Evolutionary conservation across 2,329 filamentous ascomycete species (phyloP), one percentile per base, ranked within the genome.

Genomic region (Claviceps sp.): DNA sequence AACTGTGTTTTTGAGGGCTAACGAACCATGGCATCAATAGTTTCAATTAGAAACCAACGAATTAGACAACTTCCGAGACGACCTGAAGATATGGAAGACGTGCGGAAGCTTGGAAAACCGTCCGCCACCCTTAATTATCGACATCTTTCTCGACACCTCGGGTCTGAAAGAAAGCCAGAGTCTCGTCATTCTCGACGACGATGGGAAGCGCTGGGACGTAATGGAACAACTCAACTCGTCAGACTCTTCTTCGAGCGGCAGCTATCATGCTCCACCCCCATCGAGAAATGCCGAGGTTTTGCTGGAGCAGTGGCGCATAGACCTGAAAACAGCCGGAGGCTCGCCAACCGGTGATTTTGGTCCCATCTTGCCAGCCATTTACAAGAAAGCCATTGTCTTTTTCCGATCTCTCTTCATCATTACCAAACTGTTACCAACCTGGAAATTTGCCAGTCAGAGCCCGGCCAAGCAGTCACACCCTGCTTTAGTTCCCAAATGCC

Each of bases 41-140:
- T 98, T 96, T 70, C 94, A 95, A 72, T 82, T 96, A 59, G 86
- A 95, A 59, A 84, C 95, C 45, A 86, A 95, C 60, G 93, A 98
- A 61, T 91, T 91, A 56, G 88, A 95, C 63, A 82, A 86, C 55
- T 89, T 95, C 63, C 76, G 79, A 61, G 85, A 94, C 58, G 86
- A 93, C 57, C 77, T 97, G 56, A 77, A 78, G 60, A 75, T 81
- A 53, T 98, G 90, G 90, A 91, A 84, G 67, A 78, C 74, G 46
- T 86, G 86, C 63, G 86, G 91, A 65, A 81, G 85, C 54, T 78
- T 85, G 56, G 81, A 87, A 49, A 84, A 85, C 60, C 81, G 79
- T 54, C 93, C 93, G 38, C 85, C 86, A 40, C 84, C 89, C 3
- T 74, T 98, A 64, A 79, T 94, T 58, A 88, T 98, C 62, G 93